Percentiles rank a stretch among this genome's conserved stretches.
Evolutionary conservation across 208 protist genomes (phyloP).

Genomic region (Trichomonas tenax): DNA sequence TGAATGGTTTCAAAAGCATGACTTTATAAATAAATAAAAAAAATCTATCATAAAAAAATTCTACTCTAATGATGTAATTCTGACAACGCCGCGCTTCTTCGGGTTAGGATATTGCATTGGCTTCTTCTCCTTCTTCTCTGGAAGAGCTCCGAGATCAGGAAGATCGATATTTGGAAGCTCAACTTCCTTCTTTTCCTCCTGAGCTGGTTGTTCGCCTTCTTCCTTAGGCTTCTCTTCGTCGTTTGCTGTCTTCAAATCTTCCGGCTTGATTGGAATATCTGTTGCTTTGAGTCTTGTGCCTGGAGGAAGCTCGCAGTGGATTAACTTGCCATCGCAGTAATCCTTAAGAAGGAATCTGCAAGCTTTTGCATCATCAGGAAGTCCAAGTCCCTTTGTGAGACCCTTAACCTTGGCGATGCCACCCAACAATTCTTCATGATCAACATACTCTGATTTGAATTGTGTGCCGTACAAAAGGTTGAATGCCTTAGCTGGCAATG

Average conservation of each 20-base stretch:
- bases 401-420: not conserved
- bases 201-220: not conserved
- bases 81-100: not conserved
- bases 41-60: not conserved
- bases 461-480: not conserved
- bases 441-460: not conserved
- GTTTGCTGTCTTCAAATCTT: not conserved
- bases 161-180: not conserved
- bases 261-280: not conserved
- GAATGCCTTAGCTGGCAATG: not conserved
- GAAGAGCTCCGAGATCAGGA: not conserved
- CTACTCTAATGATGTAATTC: constrained; percentile 13
- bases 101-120: not conserved
- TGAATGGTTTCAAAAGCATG: no score
- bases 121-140: not conserved
- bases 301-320: not conserved
- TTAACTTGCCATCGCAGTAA: not conserved
- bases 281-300: not conserved
- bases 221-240: no score
- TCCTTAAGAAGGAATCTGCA: constrained; percentile 1
- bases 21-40: not conserved
- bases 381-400: not conserved
- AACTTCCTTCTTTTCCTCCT: not conserved
- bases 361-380: not conserved
- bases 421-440: not conserved